Percentiles rank a stretch among this genome's conserved stretches.
phyloP scores from a whole-genome alignment of 2,329 filamentous ascomycete genomes.

The Beauveria scarabaeidicola region DNA sequence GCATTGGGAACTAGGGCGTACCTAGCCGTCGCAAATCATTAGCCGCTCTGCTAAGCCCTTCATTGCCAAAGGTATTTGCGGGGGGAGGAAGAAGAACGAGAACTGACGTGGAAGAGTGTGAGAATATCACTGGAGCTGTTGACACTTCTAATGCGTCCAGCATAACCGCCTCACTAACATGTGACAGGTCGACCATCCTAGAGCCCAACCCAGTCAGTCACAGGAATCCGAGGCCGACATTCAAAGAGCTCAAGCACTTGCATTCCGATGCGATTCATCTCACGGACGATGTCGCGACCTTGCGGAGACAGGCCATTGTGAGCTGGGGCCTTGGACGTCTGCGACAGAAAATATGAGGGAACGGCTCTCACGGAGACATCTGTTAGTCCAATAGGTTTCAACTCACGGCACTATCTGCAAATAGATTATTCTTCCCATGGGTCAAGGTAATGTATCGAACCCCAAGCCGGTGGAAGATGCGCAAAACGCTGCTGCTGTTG shows the following conservation, averaged over 20 bases:
- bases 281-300: constrained; percentile 43
- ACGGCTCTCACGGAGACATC: background rate
- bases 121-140: constrained; percentile 10
- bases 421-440: constrained; percentile 9
- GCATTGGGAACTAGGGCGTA: no score
- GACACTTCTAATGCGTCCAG: background rate
- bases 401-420: constrained; percentile 11
- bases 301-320: constrained; percentile 57
- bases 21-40: no score
- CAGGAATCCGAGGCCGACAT: background rate
- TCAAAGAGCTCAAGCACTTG: constrained; percentile 6
- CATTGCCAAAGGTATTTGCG: no score
- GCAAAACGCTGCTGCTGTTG: constrained; percentile 29
- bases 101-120: constrained; percentile 10
- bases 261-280: constrained; percentile 86
- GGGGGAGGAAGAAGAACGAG: no score
- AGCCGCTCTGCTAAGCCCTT: no score
- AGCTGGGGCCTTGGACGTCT: constrained; percentile 37
- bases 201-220: background rate
- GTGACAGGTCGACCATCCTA: constrained; percentile 13
- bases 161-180: background rate
- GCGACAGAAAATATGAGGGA: constrained; percentile 17
- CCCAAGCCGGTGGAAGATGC: background rate
- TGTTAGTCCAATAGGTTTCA: background rate
- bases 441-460: background rate